Conservation (phyloP, 768 basidiomycete genomes). For the Clitopilus hobsonii region DNA sequence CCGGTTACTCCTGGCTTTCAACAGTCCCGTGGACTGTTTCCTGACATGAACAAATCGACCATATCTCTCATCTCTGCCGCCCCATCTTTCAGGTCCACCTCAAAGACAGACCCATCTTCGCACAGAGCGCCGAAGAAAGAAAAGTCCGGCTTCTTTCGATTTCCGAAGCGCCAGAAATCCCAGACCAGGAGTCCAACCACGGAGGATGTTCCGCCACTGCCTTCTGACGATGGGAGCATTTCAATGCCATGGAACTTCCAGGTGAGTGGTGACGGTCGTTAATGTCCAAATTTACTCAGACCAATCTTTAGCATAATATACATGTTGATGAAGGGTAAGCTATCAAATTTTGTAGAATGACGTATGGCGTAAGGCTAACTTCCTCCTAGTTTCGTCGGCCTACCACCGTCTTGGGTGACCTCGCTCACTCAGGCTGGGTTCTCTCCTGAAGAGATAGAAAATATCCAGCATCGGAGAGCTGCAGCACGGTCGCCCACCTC, state of each 20-base stretch:
- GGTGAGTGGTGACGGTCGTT: constrained; percentile 30
- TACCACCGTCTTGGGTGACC: constrained; percentile 72
- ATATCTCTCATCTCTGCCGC: constrained; percentile 33
- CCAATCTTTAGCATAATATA: constrained; percentile 76
- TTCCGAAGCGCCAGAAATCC: constrained; percentile 30
- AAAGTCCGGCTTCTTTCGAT: constrained; percentile 37
- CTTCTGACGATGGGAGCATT: constrained; percentile 54
- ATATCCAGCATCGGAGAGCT: constrained; percentile 42
- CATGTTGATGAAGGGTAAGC: constrained; percentile 74
- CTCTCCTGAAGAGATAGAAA: constrained; percentile 62
- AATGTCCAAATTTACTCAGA: no score
- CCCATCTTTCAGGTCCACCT: constrained; percentile 21
- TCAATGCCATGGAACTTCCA: constrained; percentile 75
- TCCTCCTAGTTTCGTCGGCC: constrained; percentile 44
- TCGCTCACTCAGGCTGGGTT: constrained; percentile 60
- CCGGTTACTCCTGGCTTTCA: constrained; percentile 32
- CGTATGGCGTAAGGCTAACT: constrained; percentile 1
- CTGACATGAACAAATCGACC: constrained; percentile 25
- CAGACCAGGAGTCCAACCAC: constrained; percentile 17
- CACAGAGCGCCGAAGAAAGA: constrained; percentile 22
- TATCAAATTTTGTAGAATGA: constrained; percentile 1
- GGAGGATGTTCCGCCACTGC: constrained; percentile 13
- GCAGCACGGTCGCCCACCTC: constrained; percentile 29
- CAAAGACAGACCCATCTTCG: constrained; percentile 11
- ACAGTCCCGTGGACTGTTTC: constrained; percentile 26